Percentiles rank a stretch among this genome's conserved stretches.
Conservation (phyloP, 2,329 filamentous ascomycete species). For the Penicillium sp. region DNA sequence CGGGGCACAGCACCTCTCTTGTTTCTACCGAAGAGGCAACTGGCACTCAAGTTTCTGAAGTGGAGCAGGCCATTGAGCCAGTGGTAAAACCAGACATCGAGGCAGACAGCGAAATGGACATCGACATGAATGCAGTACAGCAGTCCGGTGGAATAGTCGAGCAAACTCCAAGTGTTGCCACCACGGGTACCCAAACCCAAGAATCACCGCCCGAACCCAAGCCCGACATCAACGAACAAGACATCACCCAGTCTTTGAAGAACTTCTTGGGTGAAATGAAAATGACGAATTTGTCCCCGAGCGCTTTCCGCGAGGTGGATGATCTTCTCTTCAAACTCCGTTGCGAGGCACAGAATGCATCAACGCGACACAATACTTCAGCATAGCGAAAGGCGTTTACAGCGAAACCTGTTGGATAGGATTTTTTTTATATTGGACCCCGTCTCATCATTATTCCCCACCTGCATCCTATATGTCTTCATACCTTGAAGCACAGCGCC, state of each 20-base stretch:
- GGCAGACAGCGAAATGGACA: conserved; percentile 2
- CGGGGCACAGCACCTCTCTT: neutral
- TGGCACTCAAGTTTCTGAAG: conserved; percentile 20
- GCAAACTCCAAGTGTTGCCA: conserved; percentile 6
- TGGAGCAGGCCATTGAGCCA: conserved; percentile 3
- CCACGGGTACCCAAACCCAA: conserved; percentile 18
- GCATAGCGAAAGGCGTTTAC: conserved; percentile 41
- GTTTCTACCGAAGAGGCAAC: conserved; percentile 18
- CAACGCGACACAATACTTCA: conserved; percentile 47
- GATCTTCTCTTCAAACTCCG: conserved; percentile 78
- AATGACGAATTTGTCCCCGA: conserved; percentile 58
- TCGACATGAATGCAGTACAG: conserved; percentile 1
- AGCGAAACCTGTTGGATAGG: conserved; percentile 9
- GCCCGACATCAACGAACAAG: conserved; percentile 25
- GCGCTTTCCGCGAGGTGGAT: conserved; percentile 69
- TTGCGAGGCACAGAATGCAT: conserved; percentile 69
- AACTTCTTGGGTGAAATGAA: conserved; percentile 60
- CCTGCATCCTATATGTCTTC: conserved; percentile 16
- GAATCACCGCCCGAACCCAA: conserved; percentile 1
- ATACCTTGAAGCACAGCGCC: conserved; percentile 10
- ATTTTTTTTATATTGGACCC: conserved; percentile 8
- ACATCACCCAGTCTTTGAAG: conserved; percentile 55
- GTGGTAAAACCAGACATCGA: neutral
- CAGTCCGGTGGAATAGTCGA: neutral
- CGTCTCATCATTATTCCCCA: conserved; percentile 19